Percentiles rank a stretch among this genome's conserved stretches.
Conservation (phyloP, 176 grass and related monocot genomes). For the Typha latifolia region DNA sequence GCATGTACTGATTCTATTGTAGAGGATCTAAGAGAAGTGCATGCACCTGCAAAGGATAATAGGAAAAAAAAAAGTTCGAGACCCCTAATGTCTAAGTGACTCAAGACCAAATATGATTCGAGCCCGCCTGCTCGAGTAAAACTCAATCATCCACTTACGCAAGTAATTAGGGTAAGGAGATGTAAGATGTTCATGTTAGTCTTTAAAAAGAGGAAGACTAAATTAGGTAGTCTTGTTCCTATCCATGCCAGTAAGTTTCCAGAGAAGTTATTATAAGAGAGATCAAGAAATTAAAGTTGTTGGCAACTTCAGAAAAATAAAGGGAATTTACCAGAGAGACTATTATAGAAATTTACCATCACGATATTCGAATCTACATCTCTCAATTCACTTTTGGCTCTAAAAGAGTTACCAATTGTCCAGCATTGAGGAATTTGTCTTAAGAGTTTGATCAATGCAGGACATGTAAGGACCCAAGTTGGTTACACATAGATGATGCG, state of each 20-base stretch:
- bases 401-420: neutral
- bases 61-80: no score
- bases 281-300: slow-evolving; percentile 8
- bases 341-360: slow-evolving; percentile 11
- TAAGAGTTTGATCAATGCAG: slow-evolving; percentile 12
- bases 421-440: neutral
- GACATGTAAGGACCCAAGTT: neutral
- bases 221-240: neutral
- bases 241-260: slow-evolving; percentile 20
- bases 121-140: no score
- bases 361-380: neutral
- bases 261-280: neutral
- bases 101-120: no score
- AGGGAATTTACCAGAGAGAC: slow-evolving; percentile 1
- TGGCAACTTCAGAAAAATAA: neutral
- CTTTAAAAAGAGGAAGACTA: neutral
- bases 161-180: no score
- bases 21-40: no score
- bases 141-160: no score
- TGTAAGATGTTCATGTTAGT: no score
- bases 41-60: no score
- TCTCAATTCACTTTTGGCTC: neutral
- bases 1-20: no score
- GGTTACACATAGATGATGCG: slow-evolving; percentile 9
- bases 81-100: no score